Conservation (phyloP, 2,329 filamentous ascomycete species). For the Ceratocystis variospora region DNA sequence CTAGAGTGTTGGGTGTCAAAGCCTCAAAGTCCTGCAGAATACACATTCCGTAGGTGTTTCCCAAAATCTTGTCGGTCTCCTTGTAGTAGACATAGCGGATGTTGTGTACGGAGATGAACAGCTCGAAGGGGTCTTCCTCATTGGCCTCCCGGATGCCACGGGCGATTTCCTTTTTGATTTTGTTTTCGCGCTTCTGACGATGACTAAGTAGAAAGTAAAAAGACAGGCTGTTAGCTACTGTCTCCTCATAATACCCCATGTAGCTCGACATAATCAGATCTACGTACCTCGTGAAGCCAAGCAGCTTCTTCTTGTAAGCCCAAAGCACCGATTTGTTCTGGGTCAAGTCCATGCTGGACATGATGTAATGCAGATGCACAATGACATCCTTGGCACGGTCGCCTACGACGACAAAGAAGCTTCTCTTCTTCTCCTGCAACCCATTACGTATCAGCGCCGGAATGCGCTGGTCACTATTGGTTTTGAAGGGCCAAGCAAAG, state of each 20-base stretch:
- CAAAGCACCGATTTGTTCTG: constrained; percentile 85
- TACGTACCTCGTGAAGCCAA: constrained; percentile 67
- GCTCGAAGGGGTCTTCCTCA: constrained; percentile 86
- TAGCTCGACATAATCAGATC: background rate
- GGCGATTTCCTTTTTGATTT: constrained; percentile 98
- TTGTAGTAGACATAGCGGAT: constrained; percentile 99
- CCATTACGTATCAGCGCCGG: constrained; percentile 84
- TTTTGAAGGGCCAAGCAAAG: constrained; percentile 5
- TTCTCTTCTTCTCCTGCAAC: constrained; percentile 88
- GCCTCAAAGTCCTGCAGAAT: constrained; percentile 97
- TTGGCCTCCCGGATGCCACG: constrained; percentile 85
- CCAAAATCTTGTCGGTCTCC: constrained; percentile 95
- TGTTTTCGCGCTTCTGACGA: constrained; percentile 93
- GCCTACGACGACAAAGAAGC: constrained; percentile 94
- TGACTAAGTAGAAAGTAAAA: constrained; percentile 42
- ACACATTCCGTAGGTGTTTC: constrained; percentile 97
- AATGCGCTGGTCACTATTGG: constrained; percentile 67
- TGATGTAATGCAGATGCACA: constrained; percentile 82
- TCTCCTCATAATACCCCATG: background rate
- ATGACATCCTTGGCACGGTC: constrained; percentile 93
- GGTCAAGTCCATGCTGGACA: constrained; percentile 79
- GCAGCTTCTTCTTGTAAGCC: constrained; percentile 96
- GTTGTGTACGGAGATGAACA: constrained; percentile 91
- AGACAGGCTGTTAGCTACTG: background rate
- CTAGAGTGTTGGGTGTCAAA: constrained; percentile 90